These are phyloP conservation scores for Cercospora sp. DNA, from an alignment of 2,329 filamentous ascomycete genomes.

Conservation along the genomic window DNA sequence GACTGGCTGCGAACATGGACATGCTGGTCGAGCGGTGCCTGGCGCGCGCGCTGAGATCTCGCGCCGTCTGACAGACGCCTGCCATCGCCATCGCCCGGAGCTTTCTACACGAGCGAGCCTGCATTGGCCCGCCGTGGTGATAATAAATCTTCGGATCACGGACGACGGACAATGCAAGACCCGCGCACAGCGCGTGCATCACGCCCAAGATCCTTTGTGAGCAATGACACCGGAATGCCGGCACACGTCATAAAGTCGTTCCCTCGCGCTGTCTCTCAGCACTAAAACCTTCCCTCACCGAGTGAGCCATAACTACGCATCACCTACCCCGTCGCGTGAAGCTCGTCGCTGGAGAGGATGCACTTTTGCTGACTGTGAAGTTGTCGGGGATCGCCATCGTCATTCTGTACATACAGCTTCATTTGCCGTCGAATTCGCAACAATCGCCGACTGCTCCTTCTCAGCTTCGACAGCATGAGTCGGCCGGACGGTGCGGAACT, in stretches of 20 bases:
- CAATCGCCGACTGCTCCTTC: neutral
- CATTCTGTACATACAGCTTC: neutral
- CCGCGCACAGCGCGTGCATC: neutral
- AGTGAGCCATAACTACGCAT: neutral
- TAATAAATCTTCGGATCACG: neutral
- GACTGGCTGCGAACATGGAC: neutral
- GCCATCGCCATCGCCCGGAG: neutral
- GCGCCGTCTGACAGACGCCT: neutral
- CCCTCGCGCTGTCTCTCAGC: neutral
- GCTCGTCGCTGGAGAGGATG: neutral
- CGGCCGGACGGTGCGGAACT: constrained; percentile 28
- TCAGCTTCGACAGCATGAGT: constrained; percentile 11
- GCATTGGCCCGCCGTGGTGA: too few relatives aligned
- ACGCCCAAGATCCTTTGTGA: neutral
- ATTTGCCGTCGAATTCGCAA: neutral
- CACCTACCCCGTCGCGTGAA: neutral
- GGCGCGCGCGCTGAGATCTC: neutral
- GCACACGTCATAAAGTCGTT: neutral
- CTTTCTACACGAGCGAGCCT: neutral
- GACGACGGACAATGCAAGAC: neutral
- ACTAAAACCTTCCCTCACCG: neutral
- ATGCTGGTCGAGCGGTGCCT: neutral
- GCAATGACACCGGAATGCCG: constrained; percentile 2
- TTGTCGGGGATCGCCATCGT: neutral
- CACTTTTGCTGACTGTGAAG: neutral